Evolutionary conservation across 2,329 filamentous ascomycete genomes (phyloP), one percentile per base, ranked within the genome.

Genomic region (Stemphylium lycopersici): DNA sequence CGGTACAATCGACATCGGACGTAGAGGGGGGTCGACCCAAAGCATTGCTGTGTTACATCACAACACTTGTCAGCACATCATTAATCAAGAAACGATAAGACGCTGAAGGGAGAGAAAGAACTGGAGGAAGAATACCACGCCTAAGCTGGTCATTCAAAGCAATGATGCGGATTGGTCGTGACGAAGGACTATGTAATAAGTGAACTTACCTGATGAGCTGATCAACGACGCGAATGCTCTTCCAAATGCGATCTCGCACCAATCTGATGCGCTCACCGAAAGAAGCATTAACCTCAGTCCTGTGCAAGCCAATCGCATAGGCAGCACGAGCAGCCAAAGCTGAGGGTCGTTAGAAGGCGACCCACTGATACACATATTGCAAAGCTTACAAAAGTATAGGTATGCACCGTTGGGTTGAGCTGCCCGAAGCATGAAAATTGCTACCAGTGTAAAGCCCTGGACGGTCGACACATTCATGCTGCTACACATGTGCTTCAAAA

Each of bases 321-420:
- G 80, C 79, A 11, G 80, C 79, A 24, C 81, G 76, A 18, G 81
- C 73, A n/a, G 81, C 80, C 48, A 83, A 73, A 10, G 68, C 68
- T 71, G 13, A 6, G 1, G 1, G 24, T 36, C 16, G 33, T 55
- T 16, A 48, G 43, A 16, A 18, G 7, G 8, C 8, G 3, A 7
- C 18, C 6, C 15, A 33, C 20, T n/a, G 7, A 16, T 18, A 8
- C 4, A 7, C 8, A 16, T 5, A 24, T 29, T 7, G 5, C 2
- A n/a, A 5, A 7, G 33, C 55, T 55, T 57, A 54, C 80, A 80
- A 15, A 83, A 77, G 42, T 82, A 80, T 61, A 83, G 76, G 49
- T 81, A 83, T 5, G 81, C 80, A 1, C 79, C 81, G 54, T 83
- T 83, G 10, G 80, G 78, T 38, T 81, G 78, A 51, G 78, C 82